These are phyloP conservation scores for Thyridium curvatum DNA, from an alignment of 2,329 filamentous ascomycete species.

Conservation along the genomic window DNA sequence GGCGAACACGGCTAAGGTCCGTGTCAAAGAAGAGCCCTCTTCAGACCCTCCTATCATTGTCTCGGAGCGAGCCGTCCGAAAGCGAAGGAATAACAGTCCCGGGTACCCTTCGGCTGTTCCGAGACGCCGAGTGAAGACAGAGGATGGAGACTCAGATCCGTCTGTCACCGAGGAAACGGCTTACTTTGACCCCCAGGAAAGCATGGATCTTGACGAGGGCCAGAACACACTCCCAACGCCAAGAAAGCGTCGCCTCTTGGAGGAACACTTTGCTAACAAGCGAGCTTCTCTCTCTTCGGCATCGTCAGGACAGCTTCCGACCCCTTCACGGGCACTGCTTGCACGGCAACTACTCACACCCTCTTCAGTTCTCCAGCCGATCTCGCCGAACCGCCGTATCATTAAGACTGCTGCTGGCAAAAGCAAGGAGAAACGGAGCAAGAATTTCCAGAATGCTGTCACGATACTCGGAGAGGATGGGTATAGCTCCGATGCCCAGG, in stretches of 20 bases:
- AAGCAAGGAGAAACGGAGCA: too few species aligned
- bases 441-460: too few species aligned
- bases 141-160: constrained; percentile 25
- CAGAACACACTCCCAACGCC: constrained; percentile 34
- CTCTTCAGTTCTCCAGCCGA: too few species aligned
- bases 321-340: too few species aligned
- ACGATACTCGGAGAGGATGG: too few species aligned
- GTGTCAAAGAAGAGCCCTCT: constrained; percentile 45
- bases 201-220: constrained; percentile 53
- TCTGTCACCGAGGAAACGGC: constrained; percentile 16
- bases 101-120: too few species aligned
- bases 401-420: too few species aligned
- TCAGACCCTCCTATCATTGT: constrained; percentile 47
- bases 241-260: constrained; percentile 22
- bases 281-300: too few species aligned
- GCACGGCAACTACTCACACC: too few species aligned
- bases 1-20: constrained; percentile 1
- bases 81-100: constrained; percentile 27
- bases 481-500: too few species aligned
- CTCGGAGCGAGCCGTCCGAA: constrained; percentile 41
- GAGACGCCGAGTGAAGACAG: constrained; percentile 33
- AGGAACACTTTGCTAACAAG: neutral
- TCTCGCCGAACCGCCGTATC: too few species aligned
- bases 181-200: constrained; percentile 41
- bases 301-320: too few species aligned